Evolutionary conservation across 345 rosid species (phyloP), one percentile per base, ranked within the genome.

Genomic region (Aethionema arabicum): DNA sequence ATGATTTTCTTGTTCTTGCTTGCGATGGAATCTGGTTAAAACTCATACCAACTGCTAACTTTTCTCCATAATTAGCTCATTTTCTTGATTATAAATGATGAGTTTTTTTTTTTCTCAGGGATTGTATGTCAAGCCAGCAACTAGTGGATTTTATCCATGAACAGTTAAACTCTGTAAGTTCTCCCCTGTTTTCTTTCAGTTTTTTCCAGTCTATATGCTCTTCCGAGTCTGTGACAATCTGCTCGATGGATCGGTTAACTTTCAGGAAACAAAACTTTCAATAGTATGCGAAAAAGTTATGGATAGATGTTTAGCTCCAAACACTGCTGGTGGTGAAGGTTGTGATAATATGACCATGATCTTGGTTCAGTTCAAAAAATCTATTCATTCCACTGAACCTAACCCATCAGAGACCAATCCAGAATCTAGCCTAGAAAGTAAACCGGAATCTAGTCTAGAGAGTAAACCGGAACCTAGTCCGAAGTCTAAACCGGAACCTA

Each of bases 271-370:
- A 68, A 90, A 85, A 74, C 92, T 93, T 31, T 87, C 99, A 3
- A 66, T 52, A 4, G 69, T 90, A 31, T 87, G 97, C 6, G 96
- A 93, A 82, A 85, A 77, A 79, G 92, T 90, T 46, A 72, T 85
- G 5, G 95, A 90, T 53, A 76, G 81, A 77, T 90, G 97, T 73
- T 73, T 90, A 82, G 97, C 99, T 44, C 99, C 99, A 36, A 61
- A 66, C 59, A 79, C 89, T 6, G 78, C 82, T 0, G 74, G 82
- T 45, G 97, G 96, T 0, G 95, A 87, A 79, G 99, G 99, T 68
- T 93, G 99, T 40, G 99, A 93, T 76, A 93, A 93, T 67, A 90
- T 93, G 99, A 90, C 99, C 32, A 90, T 93, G 84, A 90, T 86
- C 66, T 63, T 87, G 76, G 83, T 93, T 56, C 96, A 85, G 64